phyloP scores from a whole-genome alignment of 2,329 filamentous ascomycete genomes.

The Phialophora expanda region DNA sequence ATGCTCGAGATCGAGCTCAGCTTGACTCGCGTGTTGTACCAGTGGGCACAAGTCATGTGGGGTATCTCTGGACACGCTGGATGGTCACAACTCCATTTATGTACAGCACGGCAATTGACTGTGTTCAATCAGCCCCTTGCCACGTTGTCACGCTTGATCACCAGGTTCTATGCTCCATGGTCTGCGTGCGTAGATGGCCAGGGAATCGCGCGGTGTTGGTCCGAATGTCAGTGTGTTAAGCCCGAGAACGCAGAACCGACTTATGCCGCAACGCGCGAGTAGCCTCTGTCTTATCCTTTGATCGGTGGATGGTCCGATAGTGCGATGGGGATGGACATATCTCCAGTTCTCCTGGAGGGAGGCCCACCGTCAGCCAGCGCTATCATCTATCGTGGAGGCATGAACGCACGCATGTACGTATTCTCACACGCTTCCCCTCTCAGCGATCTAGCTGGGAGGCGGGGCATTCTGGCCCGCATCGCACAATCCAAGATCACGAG shows the following conservation, averaged over 20 bases:
- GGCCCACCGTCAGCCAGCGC: background rate
- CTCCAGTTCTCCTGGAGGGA: background rate
- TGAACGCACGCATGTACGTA: background rate
- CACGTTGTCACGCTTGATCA: background rate
- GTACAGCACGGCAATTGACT: too few species aligned
- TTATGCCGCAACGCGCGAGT: background rate
- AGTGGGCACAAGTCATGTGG: background rate
- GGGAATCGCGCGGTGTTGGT: background rate
- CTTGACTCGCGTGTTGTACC: background rate
- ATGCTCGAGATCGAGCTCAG: background rate
- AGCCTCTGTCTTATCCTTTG: background rate
- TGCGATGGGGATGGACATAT: background rate
- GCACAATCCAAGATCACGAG: background rate
- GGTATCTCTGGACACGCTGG: background rate
- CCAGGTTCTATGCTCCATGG: background rate
- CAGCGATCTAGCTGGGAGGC: background rate
- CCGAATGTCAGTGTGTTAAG: background rate
- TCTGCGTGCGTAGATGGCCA: background rate
- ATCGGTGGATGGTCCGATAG: background rate
- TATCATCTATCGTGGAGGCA: background rate
- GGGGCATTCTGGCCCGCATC: background rate
- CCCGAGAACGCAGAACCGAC: background rate
- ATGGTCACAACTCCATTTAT: too few species aligned
- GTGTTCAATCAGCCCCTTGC: background rate
- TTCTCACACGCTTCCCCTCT: background rate